Evolutionary conservation across 805 yeast genomes (phyloP), one percentile per base, ranked within the genome.

Genomic region (Naumovozyma baii): DNA sequence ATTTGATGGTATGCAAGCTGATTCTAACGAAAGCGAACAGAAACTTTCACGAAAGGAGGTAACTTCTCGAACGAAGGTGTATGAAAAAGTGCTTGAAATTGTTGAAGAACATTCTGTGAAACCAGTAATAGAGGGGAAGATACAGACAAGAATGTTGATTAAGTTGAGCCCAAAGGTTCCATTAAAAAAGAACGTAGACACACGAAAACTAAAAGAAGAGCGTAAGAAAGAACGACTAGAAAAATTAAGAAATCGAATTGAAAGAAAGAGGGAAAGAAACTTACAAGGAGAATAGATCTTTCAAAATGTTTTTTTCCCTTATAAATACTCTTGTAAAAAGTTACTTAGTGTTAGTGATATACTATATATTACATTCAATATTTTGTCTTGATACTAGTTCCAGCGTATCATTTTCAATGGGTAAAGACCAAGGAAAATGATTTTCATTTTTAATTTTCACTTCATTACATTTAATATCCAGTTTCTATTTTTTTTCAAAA

Each of bases 351-450:
- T 39, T 5, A 55, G 58, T 7, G 51, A 44, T 3, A 47, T 38
- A 3, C 36, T 37, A 29, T 48, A 46, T 17, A 49, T 49, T 1
- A 46, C 18, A 18, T 39, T 41, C 17, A 53, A 26, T 10, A 49
- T 34, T 13, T 44, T 38, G 13, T 36, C 19, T n/a, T 51, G 38
- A 26, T 48, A 42, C 9, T 34, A 34, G 61, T n/a, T 57, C 58
- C 4, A 64, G 37, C 3, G 80, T 47, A 36, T 72, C 77, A 9
- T 44, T 33, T 2, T 57, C 54, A 1, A 46, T 44, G 0, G 83
- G 80, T 36, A 63, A 54, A 3, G 48, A 50, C 77, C 78, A 69
- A n/a, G n/a, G n/a, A n/a, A n/a, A n/a, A n/a, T n/a, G n/a, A n/a
- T n/a, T n/a, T n/a, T n/a, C n/a, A n/a, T n/a, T n/a, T n/a, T n/a